A percentile compares a stretch with the other conserved stretches of the same genome.
These are phyloP conservation scores for Solanum hybrid DNA, from an alignment of 305 asterid genomes.

Conservation along the genomic window DNA sequence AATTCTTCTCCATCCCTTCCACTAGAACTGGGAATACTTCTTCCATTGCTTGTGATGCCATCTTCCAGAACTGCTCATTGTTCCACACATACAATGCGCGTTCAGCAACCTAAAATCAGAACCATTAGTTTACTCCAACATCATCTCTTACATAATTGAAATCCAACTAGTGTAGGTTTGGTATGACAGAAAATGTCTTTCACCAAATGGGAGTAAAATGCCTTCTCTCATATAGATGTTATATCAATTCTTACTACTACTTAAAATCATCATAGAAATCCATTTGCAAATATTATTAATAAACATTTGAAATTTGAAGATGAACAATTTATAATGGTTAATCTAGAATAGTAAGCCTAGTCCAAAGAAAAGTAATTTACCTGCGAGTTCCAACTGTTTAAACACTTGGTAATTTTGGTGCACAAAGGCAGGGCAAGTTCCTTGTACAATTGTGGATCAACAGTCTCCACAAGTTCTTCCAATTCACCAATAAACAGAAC, in stretches of 20 bases:
- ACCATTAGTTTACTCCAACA: not conserved
- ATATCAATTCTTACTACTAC: not conserved
- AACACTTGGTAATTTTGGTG: slow-evolving; percentile 48
- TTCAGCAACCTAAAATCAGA: slow-evolving; percentile 59
- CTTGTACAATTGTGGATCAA: slow-evolving; percentile 32
- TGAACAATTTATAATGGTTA: not conserved
- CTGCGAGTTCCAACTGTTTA: slow-evolving; percentile 72
- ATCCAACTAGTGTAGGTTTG: not conserved
- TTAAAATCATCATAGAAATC: not conserved
- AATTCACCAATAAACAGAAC: slow-evolving; percentile 63
- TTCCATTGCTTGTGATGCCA: slow-evolving; percentile 49
- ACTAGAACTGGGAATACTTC: slow-evolving; percentile 52
- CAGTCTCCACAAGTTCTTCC: slow-evolving; percentile 52
- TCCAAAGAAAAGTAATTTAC: slow-evolving; percentile 18
- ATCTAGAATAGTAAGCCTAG: not conserved
- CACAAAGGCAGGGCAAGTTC: slow-evolving; percentile 54
- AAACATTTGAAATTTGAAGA: not conserved
- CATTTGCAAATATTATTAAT: not conserved
- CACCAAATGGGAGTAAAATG: not conserved
- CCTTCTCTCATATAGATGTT: not conserved
- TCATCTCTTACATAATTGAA: not conserved
- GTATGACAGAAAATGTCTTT: not conserved
- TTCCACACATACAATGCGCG: slow-evolving; percentile 79
- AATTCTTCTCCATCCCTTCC: slow-evolving; percentile 58
- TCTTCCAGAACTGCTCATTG: slow-evolving; percentile 71